Conservation (phyloP, 306 rosid genomes). For the Ceratonia siliqua region DNA sequence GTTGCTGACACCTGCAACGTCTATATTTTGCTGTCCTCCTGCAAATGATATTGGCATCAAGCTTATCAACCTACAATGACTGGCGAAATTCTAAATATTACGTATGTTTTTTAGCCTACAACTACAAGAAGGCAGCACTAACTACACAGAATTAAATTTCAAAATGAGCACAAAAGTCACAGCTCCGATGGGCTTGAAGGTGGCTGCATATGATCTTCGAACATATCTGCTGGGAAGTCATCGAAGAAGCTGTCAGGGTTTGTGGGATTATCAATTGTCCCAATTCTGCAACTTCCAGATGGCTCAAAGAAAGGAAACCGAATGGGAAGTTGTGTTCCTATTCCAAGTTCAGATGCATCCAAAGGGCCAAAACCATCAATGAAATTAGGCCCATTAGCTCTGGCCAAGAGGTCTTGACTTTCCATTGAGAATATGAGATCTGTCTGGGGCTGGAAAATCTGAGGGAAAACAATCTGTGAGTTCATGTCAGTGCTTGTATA, state of each 20-base stretch:
- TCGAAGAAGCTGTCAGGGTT: constrained; percentile 56
- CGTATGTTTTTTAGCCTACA: constrained; percentile 1
- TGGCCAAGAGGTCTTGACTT: constrained; percentile 46
- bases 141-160: not conserved
- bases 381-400: constrained; percentile 45
- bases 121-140: constrained; percentile 10
- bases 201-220: constrained; percentile 56
- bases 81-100: not conserved
- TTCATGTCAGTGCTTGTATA: constrained; percentile 34
- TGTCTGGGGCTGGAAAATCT: constrained; percentile 38
- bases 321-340: constrained; percentile 36
- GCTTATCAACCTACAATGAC: constrained; percentile 1
- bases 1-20: constrained; percentile 34
- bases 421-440: constrained; percentile 52
- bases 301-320: constrained; percentile 50
- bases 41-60: constrained; percentile 21
- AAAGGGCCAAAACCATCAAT: constrained; percentile 44
- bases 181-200: constrained; percentile 45
- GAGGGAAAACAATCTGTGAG: constrained; percentile 40
- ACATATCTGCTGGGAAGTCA: constrained; percentile 76
- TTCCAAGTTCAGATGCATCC: constrained; percentile 48
- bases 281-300: constrained; percentile 43
- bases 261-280: constrained; percentile 28
- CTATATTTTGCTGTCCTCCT: constrained; percentile 1
- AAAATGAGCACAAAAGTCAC: constrained; percentile 32